Conservation (phyloP, 208 protist species). For the Leishmania turanica region DNA sequence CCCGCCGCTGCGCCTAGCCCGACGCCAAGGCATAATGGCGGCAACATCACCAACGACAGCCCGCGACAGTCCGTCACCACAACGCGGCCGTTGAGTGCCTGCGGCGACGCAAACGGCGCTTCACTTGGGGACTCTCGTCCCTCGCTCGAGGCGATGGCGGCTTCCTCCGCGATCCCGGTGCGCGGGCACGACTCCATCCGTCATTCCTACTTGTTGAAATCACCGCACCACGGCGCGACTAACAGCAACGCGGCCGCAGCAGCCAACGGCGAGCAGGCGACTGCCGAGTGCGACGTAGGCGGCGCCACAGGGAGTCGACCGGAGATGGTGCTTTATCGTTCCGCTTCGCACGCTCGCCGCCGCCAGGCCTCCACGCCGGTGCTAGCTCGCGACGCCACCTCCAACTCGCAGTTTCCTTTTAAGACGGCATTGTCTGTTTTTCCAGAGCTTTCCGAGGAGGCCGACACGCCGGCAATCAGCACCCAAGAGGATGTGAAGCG, state of each 20-base stretch:
- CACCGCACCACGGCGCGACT: not conserved
- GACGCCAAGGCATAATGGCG: not conserved
- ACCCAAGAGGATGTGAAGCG: constrained; percentile 38
- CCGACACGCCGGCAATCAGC: not conserved
- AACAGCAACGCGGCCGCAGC: not conserved
- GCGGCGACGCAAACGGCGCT: not conserved
- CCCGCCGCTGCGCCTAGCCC: not conserved
- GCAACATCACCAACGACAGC: constrained; percentile 9
- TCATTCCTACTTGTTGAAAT: constrained; percentile 12
- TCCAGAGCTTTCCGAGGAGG: not conserved
- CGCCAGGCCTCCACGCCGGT: constrained; percentile 7
- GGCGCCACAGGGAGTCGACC: not conserved
- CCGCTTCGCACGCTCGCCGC: constrained; percentile 13
- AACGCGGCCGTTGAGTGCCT: not conserved
- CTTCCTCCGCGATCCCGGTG: not conserved
- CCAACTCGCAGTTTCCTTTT: not conserved
- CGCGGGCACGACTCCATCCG: constrained; percentile 15
- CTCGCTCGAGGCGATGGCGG: not conserved
- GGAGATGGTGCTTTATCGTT: not conserved
- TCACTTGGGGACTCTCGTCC: not conserved
- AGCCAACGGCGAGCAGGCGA: not conserved
- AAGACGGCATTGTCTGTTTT: constrained; percentile 15
- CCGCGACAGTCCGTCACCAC: constrained; percentile 3
- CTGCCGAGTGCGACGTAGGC: not conserved
- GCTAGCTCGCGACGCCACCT: not conserved